Conservation (phyloP, 148 eudicot genomes). For the Persicaria maculosa region DNA sequence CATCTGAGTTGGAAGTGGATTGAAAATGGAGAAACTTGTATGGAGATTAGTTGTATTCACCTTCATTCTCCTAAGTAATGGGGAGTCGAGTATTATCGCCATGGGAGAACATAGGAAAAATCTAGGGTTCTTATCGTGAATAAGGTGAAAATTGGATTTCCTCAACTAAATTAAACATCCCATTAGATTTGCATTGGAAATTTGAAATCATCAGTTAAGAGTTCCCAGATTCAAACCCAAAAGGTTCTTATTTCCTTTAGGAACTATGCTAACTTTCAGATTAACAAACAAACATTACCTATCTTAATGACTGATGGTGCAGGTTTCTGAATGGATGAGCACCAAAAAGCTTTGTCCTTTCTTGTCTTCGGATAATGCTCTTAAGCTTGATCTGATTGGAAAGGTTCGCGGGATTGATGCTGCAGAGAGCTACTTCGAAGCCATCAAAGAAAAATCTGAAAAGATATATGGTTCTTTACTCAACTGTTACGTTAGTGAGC, state of each 20-base stretch:
- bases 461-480: conserved; percentile 53
- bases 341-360: conserved; percentile 20
- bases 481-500: conserved; percentile 41
- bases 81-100: too few species aligned
- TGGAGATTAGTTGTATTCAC: not conserved
- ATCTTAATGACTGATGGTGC: conserved; percentile 17
- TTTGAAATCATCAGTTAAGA: too few species aligned
- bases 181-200: too few species aligned
- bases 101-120: not conserved
- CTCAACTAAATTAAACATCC: too few species aligned
- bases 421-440: conserved; percentile 44
- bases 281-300: not conserved
- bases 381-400: conserved; percentile 45
- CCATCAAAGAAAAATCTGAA: conserved; percentile 28
- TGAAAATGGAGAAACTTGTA: not conserved
- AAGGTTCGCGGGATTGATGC: conserved; percentile 40
- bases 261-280: not conserved
- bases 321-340: conserved; percentile 57
- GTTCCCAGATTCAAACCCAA: not conserved
- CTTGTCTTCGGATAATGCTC: conserved; percentile 30
- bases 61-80: not conserved
- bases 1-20: not conserved
- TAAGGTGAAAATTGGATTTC: too few species aligned
- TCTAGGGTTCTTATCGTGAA: not conserved
- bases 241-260: not conserved